Evolutionary conservation across 208 protist species (phyloP).

Genomic region (Crithidia fasciculata): DNA sequence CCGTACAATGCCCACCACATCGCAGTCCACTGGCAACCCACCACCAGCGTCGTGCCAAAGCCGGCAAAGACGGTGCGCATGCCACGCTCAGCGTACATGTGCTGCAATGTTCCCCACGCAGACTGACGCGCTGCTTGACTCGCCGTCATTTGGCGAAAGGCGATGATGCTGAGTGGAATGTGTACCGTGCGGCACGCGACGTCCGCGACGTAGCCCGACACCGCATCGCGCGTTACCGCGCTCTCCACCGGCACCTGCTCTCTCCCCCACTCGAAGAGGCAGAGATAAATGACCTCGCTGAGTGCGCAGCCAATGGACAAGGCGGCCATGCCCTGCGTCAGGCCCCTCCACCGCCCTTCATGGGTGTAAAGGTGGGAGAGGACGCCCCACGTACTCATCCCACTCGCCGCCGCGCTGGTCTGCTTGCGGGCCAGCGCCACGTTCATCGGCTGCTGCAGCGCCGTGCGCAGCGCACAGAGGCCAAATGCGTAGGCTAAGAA

Average conservation of each 20-base stretch:
- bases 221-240: conserved; percentile 49
- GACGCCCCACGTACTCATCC: conserved; percentile 39
- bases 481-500: conserved; percentile 68
- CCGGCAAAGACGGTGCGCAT: conserved; percentile 77
- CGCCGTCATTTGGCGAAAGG: conserved; percentile 85
- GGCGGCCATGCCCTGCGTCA: conserved; percentile 64
- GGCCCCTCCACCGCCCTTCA: conserved; percentile 64
- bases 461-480: conserved; percentile 75
- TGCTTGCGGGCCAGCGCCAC: conserved; percentile 83
- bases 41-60: conserved; percentile 74
- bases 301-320: conserved; percentile 72
- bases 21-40: conserved; percentile 87
- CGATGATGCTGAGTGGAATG: conserved; percentile 82
- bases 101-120: conserved; percentile 31
- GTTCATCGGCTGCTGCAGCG: conserved; percentile 83
- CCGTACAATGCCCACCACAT: conserved; percentile 85
- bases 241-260: conserved; percentile 47
- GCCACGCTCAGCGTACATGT: conserved; percentile 73
- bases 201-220: conserved; percentile 72
- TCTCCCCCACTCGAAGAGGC: conserved; percentile 74
- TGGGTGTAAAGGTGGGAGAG: conserved; percentile 45
- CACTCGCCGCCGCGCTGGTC: conserved; percentile 43
- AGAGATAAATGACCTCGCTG: conserved; percentile 85
- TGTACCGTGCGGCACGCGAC: conserved; percentile 70
- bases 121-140: conserved; percentile 4